Percentiles rank a stretch among this genome's conserved stretches.
Conservation (phyloP, 192 early-diverging fungal species). For the Coemansia sp. region DNA sequence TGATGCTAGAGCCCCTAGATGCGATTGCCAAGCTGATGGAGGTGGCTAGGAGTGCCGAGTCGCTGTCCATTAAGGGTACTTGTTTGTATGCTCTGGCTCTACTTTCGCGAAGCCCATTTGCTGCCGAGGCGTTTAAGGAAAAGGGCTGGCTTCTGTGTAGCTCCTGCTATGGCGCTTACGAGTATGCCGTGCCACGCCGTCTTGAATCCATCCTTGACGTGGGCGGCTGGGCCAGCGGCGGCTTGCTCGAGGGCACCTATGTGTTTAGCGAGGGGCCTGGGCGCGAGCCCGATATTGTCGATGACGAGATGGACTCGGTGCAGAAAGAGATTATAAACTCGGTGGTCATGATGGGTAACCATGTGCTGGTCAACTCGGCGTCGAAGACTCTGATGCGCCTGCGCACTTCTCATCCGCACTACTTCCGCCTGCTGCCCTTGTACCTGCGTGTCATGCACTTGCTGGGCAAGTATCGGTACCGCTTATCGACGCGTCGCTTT, state of each 20-base stretch:
- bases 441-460: conserved; percentile 35
- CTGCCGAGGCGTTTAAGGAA: conserved; percentile 43
- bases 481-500: conserved; percentile 40
- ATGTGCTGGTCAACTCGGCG: conserved; percentile 37
- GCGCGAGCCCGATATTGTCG: conserved; percentile 2
- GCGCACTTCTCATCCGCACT: conserved; percentile 50
- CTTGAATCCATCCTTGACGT: conserved; percentile 35
- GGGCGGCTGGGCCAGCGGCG: conserved; percentile 26
- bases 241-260: conserved; percentile 30
- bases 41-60: conserved; percentile 20
- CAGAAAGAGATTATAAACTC: conserved; percentile 46
- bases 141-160: conserved; percentile 42
- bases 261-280: conserved; percentile 15
- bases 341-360: conserved; percentile 42
- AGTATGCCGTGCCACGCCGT: conserved; percentile 40
- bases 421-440: conserved; percentile 40
- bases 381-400: conserved; percentile 45
- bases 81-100: conserved; percentile 43
- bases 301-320: conserved; percentile 44
- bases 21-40: conserved; percentile 27
- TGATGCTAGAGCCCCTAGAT: conserved; percentile 35
- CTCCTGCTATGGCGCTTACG: conserved; percentile 45
- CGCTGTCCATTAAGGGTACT: conserved; percentile 43
- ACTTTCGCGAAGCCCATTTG: conserved; percentile 42
- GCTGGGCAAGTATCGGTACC: conserved; percentile 47